A percentile compares a stretch with the other conserved stretches of the same genome.
phyloP scores from a whole-genome alignment of 768 basidiomycete species.

The Boletus insuetus region DNA sequence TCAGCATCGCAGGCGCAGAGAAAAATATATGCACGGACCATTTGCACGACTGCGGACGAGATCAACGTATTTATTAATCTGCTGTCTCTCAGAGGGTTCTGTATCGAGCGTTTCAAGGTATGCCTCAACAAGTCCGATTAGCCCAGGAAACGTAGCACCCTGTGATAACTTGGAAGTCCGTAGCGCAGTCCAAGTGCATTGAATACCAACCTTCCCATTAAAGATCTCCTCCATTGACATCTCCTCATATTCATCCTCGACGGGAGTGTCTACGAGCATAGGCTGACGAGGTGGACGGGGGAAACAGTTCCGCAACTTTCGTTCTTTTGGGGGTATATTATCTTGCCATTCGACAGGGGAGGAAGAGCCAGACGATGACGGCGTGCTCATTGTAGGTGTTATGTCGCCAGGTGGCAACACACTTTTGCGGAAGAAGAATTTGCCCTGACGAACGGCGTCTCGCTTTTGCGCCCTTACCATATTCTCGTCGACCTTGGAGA shows the following conservation, averaged over 20 bases:
- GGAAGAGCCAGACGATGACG: slow-evolving; percentile 43
- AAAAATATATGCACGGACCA: slow-evolving; percentile 46
- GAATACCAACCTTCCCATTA: slow-evolving; percentile 72
- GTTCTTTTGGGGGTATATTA: slow-evolving; percentile 49
- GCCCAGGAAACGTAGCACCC: slow-evolving; percentile 70
- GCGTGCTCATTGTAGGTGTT: slow-evolving; percentile 38
- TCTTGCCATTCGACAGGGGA: slow-evolving; percentile 35
- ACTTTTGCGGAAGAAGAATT: slow-evolving; percentile 88
- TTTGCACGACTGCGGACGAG: slow-evolving; percentile 75
- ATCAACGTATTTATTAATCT: slow-evolving; percentile 76
- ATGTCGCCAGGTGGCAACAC: slow-evolving; percentile 60
- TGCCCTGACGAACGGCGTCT: slow-evolving; percentile 68
- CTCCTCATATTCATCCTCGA: slow-evolving; percentile 87
- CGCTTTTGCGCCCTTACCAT: slow-evolving; percentile 88
- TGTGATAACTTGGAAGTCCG: slow-evolving; percentile 28
- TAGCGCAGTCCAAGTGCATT: neutral
- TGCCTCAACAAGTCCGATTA: slow-evolving; percentile 75
- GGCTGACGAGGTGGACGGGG: slow-evolving; percentile 47
- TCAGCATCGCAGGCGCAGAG: slow-evolving; percentile 1
- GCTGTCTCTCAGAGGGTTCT: slow-evolving; percentile 51
- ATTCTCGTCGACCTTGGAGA: slow-evolving; percentile 87
- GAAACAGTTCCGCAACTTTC: slow-evolving; percentile 71
- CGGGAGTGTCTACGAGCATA: slow-evolving; percentile 48
- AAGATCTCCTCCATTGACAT: slow-evolving; percentile 93
- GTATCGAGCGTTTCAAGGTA: slow-evolving; percentile 89